Conservation (phyloP, 2,329 filamentous ascomycete species). For the Penicillium sp. region DNA sequence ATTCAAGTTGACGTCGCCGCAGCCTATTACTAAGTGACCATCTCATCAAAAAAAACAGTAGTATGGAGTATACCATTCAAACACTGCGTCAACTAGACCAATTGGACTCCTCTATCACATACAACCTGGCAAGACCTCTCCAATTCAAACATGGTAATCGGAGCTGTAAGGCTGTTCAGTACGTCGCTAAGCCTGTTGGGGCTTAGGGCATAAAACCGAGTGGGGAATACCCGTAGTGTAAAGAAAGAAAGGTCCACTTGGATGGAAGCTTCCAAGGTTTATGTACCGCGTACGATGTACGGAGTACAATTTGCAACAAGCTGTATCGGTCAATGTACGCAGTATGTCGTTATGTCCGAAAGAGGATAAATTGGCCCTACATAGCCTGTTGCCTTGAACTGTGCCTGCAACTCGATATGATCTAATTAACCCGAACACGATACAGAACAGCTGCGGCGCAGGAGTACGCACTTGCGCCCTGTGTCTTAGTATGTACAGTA, state of each 20-base stretch:
- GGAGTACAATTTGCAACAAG: not conserved
- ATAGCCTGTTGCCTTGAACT: not conserved
- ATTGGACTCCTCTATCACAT: not conserved
- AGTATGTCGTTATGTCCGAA: conserved; percentile 6
- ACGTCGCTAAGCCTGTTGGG: conserved; percentile 17
- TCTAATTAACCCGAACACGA: not conserved
- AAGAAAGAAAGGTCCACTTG: conserved; percentile 17
- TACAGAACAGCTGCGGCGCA: conserved; percentile 3
- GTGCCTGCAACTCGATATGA: not conserved
- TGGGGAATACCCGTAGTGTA: conserved; percentile 25
- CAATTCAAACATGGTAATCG: conserved; percentile 6
- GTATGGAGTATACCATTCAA: not conserved
- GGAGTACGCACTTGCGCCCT: conserved; percentile 8
- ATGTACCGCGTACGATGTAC: too few species aligned
- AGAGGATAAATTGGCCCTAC: conserved; percentile 16
- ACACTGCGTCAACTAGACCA: not conserved
- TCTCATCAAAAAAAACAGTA: not conserved
- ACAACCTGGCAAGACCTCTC: not conserved
- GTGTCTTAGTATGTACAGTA: conserved; percentile 3
- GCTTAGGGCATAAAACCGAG: conserved; percentile 19
- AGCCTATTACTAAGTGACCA: not conserved
- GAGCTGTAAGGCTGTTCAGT: conserved; percentile 16
- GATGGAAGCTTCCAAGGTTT: conserved; percentile 16
- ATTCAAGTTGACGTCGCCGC: not conserved
- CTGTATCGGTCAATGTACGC: conserved; percentile 11